phyloP scores from a whole-genome alignment of 2,329 filamentous ascomycete species.

The Nemania sp. region DNA sequence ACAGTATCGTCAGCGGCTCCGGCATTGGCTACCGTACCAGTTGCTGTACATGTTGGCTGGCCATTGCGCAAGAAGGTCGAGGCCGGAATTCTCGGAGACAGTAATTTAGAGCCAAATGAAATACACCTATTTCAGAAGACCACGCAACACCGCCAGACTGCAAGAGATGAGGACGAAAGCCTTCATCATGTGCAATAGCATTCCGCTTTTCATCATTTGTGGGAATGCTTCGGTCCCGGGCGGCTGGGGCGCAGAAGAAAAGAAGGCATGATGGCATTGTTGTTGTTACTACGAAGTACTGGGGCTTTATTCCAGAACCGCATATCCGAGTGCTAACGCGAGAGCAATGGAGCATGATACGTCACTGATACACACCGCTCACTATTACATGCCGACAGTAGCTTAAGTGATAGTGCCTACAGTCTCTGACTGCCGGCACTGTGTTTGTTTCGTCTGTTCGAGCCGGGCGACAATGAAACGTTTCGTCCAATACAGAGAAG shows the following conservation, averaged over 20 bases:
- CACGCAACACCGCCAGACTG: too few relatives aligned
- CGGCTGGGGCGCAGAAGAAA: too few relatives aligned
- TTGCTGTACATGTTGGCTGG: not conserved
- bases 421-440: slow-evolving; percentile 7
- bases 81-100: too few relatives aligned
- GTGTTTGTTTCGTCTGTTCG: slow-evolving; percentile 19
- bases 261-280: slow-evolving; percentile 9
- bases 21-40: not conserved
- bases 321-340: slow-evolving; percentile 1
- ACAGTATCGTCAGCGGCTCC: slow-evolving; percentile 1
- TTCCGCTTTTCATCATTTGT: slow-evolving; percentile 11
- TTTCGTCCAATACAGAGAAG: slow-evolving; percentile 9
- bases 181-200: too few relatives aligned
- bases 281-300: slow-evolving; percentile 3
- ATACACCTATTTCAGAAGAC: too few relatives aligned
- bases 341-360: slow-evolving; percentile 13
- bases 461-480: slow-evolving; percentile 13
- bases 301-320: too few relatives aligned
- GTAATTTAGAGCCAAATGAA: too few relatives aligned
- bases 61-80: too few relatives aligned
- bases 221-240: slow-evolving; percentile 11
- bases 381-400: slow-evolving; percentile 2
- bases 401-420: slow-evolving; percentile 8
- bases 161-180: too few relatives aligned
- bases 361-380: slow-evolving; percentile 25